Base-by-base conservation (phyloP, 345 rosid species). In the Bruguiera gymnorhiza region DNA sequence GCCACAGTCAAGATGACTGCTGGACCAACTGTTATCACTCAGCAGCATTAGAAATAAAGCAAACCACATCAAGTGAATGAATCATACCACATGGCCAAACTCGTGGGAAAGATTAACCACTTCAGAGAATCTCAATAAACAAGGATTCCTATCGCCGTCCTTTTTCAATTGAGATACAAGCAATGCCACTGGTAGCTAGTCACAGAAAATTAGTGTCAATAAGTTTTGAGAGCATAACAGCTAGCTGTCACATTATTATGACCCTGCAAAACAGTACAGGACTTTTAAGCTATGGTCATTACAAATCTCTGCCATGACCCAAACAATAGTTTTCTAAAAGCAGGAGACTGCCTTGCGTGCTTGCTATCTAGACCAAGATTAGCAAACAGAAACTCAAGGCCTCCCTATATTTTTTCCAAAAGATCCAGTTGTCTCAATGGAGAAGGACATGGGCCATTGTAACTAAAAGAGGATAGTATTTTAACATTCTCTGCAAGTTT, bases 21-120 rank as follows among this genome's bases (percentile, higher is more conserved):
- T 9, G 53, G 18, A 70, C 37, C 55, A 63, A 27, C 54, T 23
- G 37, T 48, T 55, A 36, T 21, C 16, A 51, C 39, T n/a, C 66
- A 66, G 26, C 48, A 53, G 30, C 8, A 19, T 39, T 63, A 66
- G 31, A 24, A 67, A 72, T 66, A 30, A 65, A 68, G 8, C 24
- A 53, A 74, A 65, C 62, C 18, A 59, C 18, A 68, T 60, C 18
- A 66, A 50, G 18, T 26, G 53, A 71, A 77, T 10, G 61, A 37
- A 73, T 79, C 95, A 36, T 94, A 94, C 98, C 95, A 89, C 95
- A 83, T 94, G 98, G 73, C 96, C 90, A 75, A 91, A 94, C 86
- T 91, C 98, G 57, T 91, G 98, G 76, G 91, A 88, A 85, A 91
- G 83, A 73, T 77, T 89, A 75, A 91, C 93, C 76, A 94, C 96